These are phyloP conservation scores for Protomyces arabidopsidicola DNA, from an alignment of 1,139 yeast genomes.

Conservation along the genomic window DNA sequence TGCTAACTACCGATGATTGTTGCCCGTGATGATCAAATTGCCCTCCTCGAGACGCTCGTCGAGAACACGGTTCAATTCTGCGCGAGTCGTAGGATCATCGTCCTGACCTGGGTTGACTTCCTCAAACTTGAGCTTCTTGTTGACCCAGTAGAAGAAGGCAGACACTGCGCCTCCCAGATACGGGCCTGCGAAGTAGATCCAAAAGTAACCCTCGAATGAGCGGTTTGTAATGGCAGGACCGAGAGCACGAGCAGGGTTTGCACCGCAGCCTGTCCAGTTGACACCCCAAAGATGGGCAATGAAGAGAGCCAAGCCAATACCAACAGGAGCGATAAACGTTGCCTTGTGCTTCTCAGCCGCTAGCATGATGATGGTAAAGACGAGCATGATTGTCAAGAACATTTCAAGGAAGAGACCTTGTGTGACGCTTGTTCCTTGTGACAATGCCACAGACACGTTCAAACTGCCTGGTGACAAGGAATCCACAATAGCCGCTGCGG, in stretches of 20 bases:
- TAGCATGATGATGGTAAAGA: constrained; percentile 72
- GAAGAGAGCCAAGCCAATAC: constrained; percentile 76
- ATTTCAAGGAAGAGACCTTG: constrained; percentile 81
- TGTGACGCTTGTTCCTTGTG: constrained; percentile 64
- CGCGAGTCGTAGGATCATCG: constrained; percentile 35
- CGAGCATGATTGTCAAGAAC: constrained; percentile 69
- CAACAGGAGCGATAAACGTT: constrained; percentile 75
- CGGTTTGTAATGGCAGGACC: constrained; percentile 75
- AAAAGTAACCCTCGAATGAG: constrained; percentile 74
- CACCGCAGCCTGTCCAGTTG: constrained; percentile 85
- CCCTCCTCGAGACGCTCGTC: constrained; percentile 9
- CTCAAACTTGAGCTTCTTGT: constrained; percentile 16
- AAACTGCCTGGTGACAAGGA: constrained; percentile 84
- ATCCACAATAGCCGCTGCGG: constrained; percentile 85
- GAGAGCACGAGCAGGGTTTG: constrained; percentile 84
- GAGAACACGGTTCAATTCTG: constrained; percentile 5
- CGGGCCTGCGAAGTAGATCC: constrained; percentile 75
- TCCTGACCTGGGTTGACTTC: constrained; percentile 34
- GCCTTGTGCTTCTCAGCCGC: constrained; percentile 81
- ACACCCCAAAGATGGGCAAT: constrained; percentile 78
- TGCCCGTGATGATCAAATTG: neutral
- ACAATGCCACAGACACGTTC: constrained; percentile 65
- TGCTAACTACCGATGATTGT: neutral
- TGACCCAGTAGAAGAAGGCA: constrained; percentile 13
- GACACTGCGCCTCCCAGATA: constrained; percentile 28